Conservation (phyloP, 1,139 yeast species). For the Candida glucosophila region DNA sequence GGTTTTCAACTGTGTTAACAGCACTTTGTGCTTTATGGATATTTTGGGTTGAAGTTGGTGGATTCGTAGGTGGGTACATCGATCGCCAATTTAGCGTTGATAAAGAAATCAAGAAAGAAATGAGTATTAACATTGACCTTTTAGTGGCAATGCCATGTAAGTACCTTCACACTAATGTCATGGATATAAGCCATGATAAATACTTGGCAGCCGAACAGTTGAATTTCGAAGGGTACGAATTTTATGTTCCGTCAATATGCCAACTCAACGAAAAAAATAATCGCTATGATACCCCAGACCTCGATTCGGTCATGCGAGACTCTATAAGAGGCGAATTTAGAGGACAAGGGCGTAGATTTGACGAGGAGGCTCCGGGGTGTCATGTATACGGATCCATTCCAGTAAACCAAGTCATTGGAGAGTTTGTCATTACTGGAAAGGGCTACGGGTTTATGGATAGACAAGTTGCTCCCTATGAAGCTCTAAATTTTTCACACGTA, state of each 20-base stretch:
- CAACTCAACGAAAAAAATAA: slow-evolving; percentile 35
- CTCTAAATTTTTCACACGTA: slow-evolving; percentile 73
- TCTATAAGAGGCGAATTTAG: slow-evolving; percentile 58
- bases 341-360: slow-evolving; percentile 25
- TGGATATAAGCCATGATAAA: slow-evolving; percentile 71
- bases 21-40: slow-evolving; percentile 54
- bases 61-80: slow-evolving; percentile 73
- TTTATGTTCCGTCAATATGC: slow-evolving; percentile 43
- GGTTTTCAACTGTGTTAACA: slow-evolving; percentile 62
- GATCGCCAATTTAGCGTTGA: slow-evolving; percentile 76
- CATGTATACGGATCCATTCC: slow-evolving; percentile 83
- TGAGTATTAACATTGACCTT: slow-evolving; percentile 71
- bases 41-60: slow-evolving; percentile 82
- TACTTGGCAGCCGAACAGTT: slow-evolving; percentile 70
- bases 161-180: slow-evolving; percentile 62
- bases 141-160: slow-evolving; percentile 82
- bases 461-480: slow-evolving; percentile 35
- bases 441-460: slow-evolving; percentile 54
- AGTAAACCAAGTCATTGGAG: slow-evolving; percentile 80
- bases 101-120: slow-evolving; percentile 47
- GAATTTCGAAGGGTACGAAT: slow-evolving; percentile 54
- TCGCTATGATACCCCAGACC: slow-evolving; percentile 50
- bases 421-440: slow-evolving; percentile 73
- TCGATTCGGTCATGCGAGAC: slow-evolving; percentile 58
- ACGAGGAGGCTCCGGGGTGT: slow-evolving; percentile 68